Evolutionary conservation across 768 basidiomycete species (phyloP).

Genomic region (Suillus discolor): DNA sequence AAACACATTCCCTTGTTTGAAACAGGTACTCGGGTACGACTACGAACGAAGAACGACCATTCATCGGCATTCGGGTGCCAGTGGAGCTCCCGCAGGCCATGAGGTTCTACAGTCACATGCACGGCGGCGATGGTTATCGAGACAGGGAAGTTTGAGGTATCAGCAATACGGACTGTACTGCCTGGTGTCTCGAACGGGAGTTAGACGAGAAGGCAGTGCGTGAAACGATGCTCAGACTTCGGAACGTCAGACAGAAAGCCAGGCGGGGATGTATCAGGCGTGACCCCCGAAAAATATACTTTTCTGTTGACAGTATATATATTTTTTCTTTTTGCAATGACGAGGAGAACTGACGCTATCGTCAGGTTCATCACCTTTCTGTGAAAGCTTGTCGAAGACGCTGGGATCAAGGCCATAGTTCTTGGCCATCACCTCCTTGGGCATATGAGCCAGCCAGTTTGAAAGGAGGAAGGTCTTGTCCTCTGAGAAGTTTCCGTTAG

Average conservation of each 20-base stretch:
- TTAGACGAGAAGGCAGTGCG: background rate
- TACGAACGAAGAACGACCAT: slow-evolving; percentile 35
- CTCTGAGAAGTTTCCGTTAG: slow-evolving; percentile 43
- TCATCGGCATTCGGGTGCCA: slow-evolving; percentile 45
- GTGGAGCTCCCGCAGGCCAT: slow-evolving; percentile 47
- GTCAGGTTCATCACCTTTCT: slow-evolving; percentile 1
- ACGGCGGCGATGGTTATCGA: slow-evolving; percentile 52
- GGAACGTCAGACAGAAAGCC: slow-evolving; percentile 47
- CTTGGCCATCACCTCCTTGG: slow-evolving; percentile 48
- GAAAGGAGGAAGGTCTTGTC: slow-evolving; percentile 51
- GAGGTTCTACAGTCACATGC: slow-evolving; percentile 53
- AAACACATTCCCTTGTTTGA: slow-evolving; percentile 10
- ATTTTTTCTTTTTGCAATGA: background rate
- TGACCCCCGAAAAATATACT: slow-evolving; percentile 50
- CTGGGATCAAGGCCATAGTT: slow-evolving; percentile 49
- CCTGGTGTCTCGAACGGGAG: slow-evolving; percentile 37
- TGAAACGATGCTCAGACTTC: slow-evolving; percentile 36
- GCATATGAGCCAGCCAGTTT: slow-evolving; percentile 57
- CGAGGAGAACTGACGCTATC: background rate
- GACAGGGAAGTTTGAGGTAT: slow-evolving; percentile 52
- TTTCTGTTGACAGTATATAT: slow-evolving; percentile 35
- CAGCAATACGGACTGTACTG: slow-evolving; percentile 54
- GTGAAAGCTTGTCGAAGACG: slow-evolving; percentile 50
- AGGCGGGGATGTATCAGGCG: slow-evolving; percentile 44
- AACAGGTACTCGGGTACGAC: slow-evolving; percentile 36